A percentile compares a stretch with the other conserved stretches of the same genome.
phyloP scores from a whole-genome alignment of 2,329 filamentous ascomycete species.

The Tolypocladium endophyticum region DNA sequence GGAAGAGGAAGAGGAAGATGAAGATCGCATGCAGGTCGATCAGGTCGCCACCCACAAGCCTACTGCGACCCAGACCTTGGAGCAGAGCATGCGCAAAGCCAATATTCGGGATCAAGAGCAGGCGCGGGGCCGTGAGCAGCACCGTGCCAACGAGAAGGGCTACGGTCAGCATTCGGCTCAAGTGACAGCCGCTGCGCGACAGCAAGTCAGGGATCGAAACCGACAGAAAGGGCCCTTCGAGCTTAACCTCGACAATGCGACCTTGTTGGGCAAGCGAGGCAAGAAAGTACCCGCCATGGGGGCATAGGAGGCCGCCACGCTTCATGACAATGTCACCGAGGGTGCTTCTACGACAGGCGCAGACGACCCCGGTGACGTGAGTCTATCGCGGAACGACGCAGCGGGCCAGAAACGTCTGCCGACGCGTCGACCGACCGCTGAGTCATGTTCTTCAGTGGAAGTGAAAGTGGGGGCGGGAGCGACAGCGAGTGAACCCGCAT shows the following conservation, averaged over 20 bases:
- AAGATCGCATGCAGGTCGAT: slow-evolving; percentile 53
- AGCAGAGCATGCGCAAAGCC: slow-evolving; percentile 78
- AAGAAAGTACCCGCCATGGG: slow-evolving; percentile 40
- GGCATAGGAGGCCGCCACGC: slow-evolving; percentile 15
- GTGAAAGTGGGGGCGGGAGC: neutral
- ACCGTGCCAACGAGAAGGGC: slow-evolving; percentile 42
- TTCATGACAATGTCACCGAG: neutral
- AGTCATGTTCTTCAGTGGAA: neutral
- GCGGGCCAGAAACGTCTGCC: neutral
- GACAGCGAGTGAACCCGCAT: neutral
- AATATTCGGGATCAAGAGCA: slow-evolving; percentile 49
- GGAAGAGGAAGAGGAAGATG: slow-evolving; percentile 48
- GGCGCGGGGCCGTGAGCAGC: slow-evolving; percentile 21
- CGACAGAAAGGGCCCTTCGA: slow-evolving; percentile 78
- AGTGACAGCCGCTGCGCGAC: slow-evolving; percentile 73
- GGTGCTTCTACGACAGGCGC: neutral
- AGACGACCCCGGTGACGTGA: neutral
- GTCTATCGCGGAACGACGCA: neutral
- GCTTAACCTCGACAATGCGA: slow-evolving; percentile 83
- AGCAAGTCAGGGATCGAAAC: slow-evolving; percentile 60
- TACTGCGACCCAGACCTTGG: slow-evolving; percentile 57
- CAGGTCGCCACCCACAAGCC: slow-evolving; percentile 34
- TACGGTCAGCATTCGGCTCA: slow-evolving; percentile 84
- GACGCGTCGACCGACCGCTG: neutral
- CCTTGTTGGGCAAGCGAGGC: slow-evolving; percentile 64